Conservation (phyloP, 139 green algal genomes). For the Chlamydomonas incerta region DNA sequence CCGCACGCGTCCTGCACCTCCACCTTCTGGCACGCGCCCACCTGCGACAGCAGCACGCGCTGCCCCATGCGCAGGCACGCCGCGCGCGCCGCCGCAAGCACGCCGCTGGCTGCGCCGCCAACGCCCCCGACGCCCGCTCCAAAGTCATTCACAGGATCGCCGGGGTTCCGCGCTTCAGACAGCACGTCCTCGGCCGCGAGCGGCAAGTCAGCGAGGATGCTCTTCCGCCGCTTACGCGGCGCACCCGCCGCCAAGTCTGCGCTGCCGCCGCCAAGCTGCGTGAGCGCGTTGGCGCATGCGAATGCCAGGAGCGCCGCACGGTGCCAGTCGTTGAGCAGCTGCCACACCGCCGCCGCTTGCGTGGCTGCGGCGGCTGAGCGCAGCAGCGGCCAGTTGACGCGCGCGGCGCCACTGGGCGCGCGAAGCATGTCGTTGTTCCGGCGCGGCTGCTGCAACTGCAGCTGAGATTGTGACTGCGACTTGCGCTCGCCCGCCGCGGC, state of each 20-base stretch:
- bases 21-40: conserved; percentile 26
- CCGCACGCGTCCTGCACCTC: conserved; percentile 44
- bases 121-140: neutral
- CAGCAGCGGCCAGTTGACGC: conserved; percentile 39
- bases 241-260: neutral
- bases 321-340: conserved; percentile 33
- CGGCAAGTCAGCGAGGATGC: neutral
- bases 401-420: neutral
- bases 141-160: neutral
- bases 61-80: conserved; percentile 35
- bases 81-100: conserved; percentile 7
- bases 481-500: too few species aligned
- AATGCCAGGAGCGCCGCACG: conserved; percentile 33
- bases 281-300: conserved; percentile 27
- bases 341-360: conserved; percentile 27
- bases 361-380: conserved; percentile 3
- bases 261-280: neutral
- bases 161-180: too few species aligned
- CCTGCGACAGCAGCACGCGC: conserved; percentile 23
- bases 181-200: neutral
- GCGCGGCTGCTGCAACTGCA: neutral
- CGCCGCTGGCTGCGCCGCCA: neutral
- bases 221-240: neutral
- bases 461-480: neutral
- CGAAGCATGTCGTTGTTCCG: neutral